Conservation (phyloP, 805 yeast species). For the Candida insectalens region DNA sequence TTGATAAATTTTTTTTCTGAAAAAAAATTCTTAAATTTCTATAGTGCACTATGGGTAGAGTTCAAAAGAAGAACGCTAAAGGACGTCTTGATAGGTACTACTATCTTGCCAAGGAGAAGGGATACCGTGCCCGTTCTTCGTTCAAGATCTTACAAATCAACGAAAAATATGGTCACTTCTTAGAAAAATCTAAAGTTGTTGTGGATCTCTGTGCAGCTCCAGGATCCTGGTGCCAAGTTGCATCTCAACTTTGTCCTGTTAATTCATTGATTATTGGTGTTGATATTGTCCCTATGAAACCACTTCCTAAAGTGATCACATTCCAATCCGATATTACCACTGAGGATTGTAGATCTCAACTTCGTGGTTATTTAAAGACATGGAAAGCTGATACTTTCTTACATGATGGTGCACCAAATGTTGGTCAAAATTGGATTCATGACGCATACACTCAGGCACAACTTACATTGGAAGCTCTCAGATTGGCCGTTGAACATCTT, state of each 20-base stretch:
- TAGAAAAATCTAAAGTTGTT: constrained; percentile 90
- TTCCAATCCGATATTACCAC: constrained; percentile 97
- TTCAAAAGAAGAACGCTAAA: constrained; percentile 91
- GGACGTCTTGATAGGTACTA: constrained; percentile 99
- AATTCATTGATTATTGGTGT: constrained; percentile 95
- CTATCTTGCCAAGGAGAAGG: constrained; percentile 93
- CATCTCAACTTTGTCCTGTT: constrained; percentile 84
- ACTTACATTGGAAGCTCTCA: constrained; percentile 85
- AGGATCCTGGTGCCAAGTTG: constrained; percentile 99
- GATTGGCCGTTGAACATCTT: constrained; percentile 88
- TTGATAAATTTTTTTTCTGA: not conserved
- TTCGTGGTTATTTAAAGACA: constrained; percentile 93
- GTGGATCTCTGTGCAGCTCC: constrained; percentile 99
- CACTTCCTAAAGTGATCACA: constrained; percentile 90
- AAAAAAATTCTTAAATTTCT: not conserved
- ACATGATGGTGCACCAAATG: constrained; percentile 99
- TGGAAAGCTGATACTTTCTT: constrained; percentile 98
- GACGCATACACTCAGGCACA: constrained; percentile 99
- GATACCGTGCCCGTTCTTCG: constrained; percentile 98
- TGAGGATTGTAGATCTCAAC: constrained; percentile 90
- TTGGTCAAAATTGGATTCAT: constrained; percentile 99
- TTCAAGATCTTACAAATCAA: constrained; percentile 91
- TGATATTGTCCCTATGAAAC: constrained; percentile 95
- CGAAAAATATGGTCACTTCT: constrained; percentile 92
- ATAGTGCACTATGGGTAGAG: constrained; percentile 38